Evolutionary conservation across 805 yeast genomes (phyloP), one percentile per base, ranked within the genome.

Genomic region (Torulaspora indica): DNA sequence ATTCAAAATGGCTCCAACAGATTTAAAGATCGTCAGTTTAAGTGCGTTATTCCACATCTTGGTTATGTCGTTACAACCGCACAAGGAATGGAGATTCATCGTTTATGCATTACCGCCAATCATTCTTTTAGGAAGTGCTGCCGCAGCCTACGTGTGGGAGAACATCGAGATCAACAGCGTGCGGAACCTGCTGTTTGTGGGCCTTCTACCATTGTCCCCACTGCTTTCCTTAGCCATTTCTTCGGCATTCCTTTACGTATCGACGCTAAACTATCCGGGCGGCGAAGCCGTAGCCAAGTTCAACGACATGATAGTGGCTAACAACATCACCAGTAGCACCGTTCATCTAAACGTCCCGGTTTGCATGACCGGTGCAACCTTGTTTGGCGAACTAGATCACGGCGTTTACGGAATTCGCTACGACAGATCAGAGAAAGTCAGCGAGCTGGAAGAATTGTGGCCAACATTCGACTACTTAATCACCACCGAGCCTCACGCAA

Each of bases 71-170:
- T 61, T 82, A 40, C 93, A 85, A 63, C 89, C 93, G 2, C 97
- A 91, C 56, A 91, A 91, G 61, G 98, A 91, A 69, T 87, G 95
- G 95, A 76, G 97, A 54, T 91, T 91, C 57, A 79, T 91, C 32
- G 70, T 83, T 13, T 91, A 90, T 62, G 69, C 80, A 0, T 67
- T 84, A 3, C 96, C 97, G 1, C 70, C 82, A 0, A 61, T 87
- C 46, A 78, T 83, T 0, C 54, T 83, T 14, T 58, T 76, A 25
- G 89, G 85, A 5, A 81, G 93, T 2, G 69, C 75, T 35, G 86
- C 85, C 5, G 73, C 82, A 12, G 63, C 75, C 1, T 57, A 55
- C 36, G 28, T 70, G 18, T 65, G 64, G 56, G 72, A 66, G 50
- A 48, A 68, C 17, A 51, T 70, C 42, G 53, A 47, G 41, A 49